Percentiles rank a stretch among this genome's conserved stretches.
These are phyloP conservation scores for Heritiera littoralis DNA, from an alignment of 345 rosid genomes.

Conservation along the genomic window DNA sequence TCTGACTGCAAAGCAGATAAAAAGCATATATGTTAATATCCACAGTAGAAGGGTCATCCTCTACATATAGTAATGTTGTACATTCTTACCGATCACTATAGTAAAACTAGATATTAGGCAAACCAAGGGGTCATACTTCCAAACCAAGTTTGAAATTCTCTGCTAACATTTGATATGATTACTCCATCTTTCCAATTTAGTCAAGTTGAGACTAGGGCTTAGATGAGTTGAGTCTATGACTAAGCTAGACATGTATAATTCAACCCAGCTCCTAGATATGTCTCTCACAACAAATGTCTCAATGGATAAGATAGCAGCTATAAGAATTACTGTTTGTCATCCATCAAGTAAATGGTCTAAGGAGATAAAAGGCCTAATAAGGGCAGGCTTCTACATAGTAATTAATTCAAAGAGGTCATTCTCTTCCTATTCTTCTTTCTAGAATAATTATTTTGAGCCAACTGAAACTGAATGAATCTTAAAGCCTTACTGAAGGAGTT, in stretches of 20 bases:
- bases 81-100: neutral
- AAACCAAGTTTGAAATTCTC: neutral
- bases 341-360: neutral
- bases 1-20: neutral
- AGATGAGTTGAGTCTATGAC: neutral
- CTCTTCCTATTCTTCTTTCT: neutral
- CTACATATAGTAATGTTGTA: neutral
- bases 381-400: neutral
- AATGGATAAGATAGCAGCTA: neutral
- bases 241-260: neutral
- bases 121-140: neutral
- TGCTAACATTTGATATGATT: neutral
- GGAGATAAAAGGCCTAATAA: neutral
- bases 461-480: neutral
- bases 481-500: neutral
- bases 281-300: neutral
- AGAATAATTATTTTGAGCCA: neutral
- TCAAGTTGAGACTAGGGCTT: neutral
- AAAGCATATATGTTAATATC: neutral
- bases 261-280: neutral
- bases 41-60: neutral
- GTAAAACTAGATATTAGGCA: neutral
- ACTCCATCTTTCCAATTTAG: neutral
- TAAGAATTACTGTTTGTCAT: neutral
- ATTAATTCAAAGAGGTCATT: neutral